phyloP scores from a whole-genome alignment of 805 yeast genomes.

The Aciculoconidium aculeatum region DNA sequence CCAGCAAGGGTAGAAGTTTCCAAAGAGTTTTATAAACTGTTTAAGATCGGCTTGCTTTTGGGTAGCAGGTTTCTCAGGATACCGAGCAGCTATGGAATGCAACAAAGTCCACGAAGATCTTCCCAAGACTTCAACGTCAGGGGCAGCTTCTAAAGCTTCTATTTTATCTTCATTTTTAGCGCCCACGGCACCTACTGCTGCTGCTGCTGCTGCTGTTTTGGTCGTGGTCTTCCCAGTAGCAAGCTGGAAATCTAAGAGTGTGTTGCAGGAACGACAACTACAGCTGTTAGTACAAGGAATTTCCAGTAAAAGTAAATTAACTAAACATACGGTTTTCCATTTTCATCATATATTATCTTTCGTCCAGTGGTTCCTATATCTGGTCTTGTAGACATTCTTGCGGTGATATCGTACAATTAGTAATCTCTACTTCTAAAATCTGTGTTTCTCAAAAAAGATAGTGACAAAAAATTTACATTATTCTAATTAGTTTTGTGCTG shows the following conservation, averaged over 20 bases:
- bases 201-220: conserved; percentile 4
- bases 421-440: no score
- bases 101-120: conserved; percentile 87
- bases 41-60: conserved; percentile 66
- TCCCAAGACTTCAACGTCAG: conserved; percentile 80
- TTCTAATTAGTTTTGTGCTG: conserved; percentile 1
- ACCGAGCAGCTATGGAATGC: conserved; percentile 85
- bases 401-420: background rate
- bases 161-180: conserved; percentile 11
- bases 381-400: conserved; percentile 23
- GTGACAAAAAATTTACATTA: background rate
- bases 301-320: background rate
- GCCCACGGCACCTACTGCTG: conserved; percentile 6
- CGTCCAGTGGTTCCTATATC: conserved; percentile 56
- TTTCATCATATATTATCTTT: conserved; percentile 70
- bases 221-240: conserved; percentile 29
- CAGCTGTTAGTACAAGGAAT: conserved; percentile 2
- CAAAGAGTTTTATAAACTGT: conserved; percentile 63
- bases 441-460: background rate
- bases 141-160: conserved; percentile 60
- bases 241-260: conserved; percentile 71
- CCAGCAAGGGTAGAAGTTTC: conserved; percentile 88
- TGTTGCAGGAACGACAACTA: conserved; percentile 85
- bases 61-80: conserved; percentile 63
- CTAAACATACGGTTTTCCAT: conserved; percentile 84